Evolutionary conservation across 2,329 filamentous ascomycete species (phyloP).

Genomic region (Botrytis fabae): DNA sequence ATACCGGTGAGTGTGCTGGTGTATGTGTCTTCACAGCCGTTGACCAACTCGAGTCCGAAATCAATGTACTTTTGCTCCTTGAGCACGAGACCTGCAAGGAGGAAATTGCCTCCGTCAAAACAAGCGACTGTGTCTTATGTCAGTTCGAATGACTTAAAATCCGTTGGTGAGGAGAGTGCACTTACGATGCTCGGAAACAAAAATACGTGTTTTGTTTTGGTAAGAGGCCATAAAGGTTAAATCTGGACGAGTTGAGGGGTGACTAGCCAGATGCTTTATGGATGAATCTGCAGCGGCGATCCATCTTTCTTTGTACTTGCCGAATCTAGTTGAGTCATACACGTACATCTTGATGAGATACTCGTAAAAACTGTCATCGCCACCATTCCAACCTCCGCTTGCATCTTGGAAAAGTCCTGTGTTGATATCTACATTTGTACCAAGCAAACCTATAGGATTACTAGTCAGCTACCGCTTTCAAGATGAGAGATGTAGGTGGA

Average conservation of each 20-base stretch:
- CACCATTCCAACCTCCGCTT: slow-evolving; percentile 73
- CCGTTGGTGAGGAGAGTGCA: neutral
- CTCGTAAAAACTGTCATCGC: slow-evolving; percentile 81
- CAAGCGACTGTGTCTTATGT: slow-evolving; percentile 59
- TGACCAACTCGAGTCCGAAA: slow-evolving; percentile 71
- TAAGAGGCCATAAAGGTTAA: slow-evolving; percentile 70
- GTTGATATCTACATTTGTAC: slow-evolving; percentile 62
- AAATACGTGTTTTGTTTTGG: slow-evolving; percentile 47
- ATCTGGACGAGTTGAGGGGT: slow-evolving; percentile 65
- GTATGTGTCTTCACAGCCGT: slow-evolving; percentile 76
- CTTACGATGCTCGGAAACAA: slow-evolving; percentile 48
- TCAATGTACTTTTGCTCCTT: slow-evolving; percentile 65
- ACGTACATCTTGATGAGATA: slow-evolving; percentile 91
- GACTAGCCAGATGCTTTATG: slow-evolving; percentile 68
- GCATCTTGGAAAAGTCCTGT: slow-evolving; percentile 68
- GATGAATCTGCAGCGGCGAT: slow-evolving; percentile 71
- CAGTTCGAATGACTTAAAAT: neutral
- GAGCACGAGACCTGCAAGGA: slow-evolving; percentile 75
- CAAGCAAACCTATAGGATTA: slow-evolving; percentile 57
- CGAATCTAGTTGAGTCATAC: slow-evolving; percentile 68
- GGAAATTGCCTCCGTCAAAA: slow-evolving; percentile 83
- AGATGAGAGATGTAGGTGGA: neutral
- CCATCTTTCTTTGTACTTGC: slow-evolving; percentile 71
- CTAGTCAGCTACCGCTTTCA: neutral
- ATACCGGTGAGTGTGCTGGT: slow-evolving; percentile 66